Evolutionary conservation across 495 filamentous ascomycete species (phyloP).

Genomic region (Oleoguttula mirabilis): DNA sequence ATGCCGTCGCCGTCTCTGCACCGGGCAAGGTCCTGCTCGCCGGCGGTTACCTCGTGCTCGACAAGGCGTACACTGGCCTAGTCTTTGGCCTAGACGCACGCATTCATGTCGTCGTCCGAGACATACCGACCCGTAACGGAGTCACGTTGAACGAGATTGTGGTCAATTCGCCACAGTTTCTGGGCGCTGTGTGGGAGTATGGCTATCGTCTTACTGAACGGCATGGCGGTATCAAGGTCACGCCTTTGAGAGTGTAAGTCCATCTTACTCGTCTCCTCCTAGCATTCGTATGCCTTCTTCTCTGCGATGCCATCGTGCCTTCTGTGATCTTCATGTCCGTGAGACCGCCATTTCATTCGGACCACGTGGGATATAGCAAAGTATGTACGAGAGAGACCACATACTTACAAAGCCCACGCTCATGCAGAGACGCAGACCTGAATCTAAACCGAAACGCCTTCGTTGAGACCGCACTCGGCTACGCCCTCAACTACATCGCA

Average conservation of each 20-base stretch:
- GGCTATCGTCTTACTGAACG: slow-evolving; percentile 52
- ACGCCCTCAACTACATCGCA: slow-evolving; percentile 71
- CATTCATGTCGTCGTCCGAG: slow-evolving; percentile 71
- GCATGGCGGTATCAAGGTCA: slow-evolving; percentile 65
- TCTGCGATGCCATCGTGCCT: too few relatives aligned
- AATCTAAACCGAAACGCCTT: slow-evolving; percentile 59
- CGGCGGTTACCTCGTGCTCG: slow-evolving; percentile 89
- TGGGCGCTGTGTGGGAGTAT: slow-evolving; percentile 76
- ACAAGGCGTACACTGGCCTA: slow-evolving; percentile 73
- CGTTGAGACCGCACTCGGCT: slow-evolving; percentile 78
- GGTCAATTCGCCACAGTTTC: slow-evolving; percentile 84
- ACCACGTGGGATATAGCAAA: too few relatives aligned
- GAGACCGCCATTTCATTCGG: too few relatives aligned
- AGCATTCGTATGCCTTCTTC: too few relatives aligned
- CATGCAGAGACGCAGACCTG: slow-evolving; percentile 22
- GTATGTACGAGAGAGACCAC: too few relatives aligned
- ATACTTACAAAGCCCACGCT: slow-evolving; percentile 24
- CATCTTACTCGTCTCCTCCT: slow-evolving; percentile 2
- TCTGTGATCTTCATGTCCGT: too few relatives aligned
- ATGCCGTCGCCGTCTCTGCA: slow-evolving; percentile 58
- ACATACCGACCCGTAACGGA: slow-evolving; percentile 42
- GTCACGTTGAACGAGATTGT: slow-evolving; percentile 55
- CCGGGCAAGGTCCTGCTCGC: slow-evolving; percentile 93
- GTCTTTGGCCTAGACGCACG: slow-evolving; percentile 91
- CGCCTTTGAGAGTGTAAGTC: slow-evolving; percentile 66